Percentiles rank a stretch among this genome's conserved stretches.
Conservation (phyloP, 1,139 yeast genomes). For the Meyerozyma carpophila region DNA sequence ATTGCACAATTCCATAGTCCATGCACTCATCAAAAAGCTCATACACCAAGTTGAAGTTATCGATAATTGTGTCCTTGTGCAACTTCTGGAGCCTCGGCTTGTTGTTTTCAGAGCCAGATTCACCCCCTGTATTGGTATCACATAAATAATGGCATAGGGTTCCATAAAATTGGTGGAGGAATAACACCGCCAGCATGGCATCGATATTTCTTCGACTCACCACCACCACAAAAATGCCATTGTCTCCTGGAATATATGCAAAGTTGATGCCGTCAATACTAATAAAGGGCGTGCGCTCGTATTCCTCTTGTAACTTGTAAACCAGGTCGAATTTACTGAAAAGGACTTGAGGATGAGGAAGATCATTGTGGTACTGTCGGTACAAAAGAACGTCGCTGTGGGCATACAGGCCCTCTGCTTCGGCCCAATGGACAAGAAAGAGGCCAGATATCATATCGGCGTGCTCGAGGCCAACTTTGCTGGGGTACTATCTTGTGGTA, state of each 20-base stretch:
- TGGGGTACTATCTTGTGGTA: too few relatives aligned
- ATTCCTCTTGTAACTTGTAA: conserved; percentile 16
- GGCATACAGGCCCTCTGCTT: conserved; percentile 22
- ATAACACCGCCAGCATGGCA: conserved; percentile 39
- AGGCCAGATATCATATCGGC: conserved; percentile 32
- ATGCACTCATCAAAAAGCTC: conserved; percentile 43
- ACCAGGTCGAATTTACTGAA: conserved; percentile 23
- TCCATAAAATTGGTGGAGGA: conserved; percentile 28
- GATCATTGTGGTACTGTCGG: conserved; percentile 30
- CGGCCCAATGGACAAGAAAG: conserved; percentile 34
- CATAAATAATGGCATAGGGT: conserved; percentile 29
- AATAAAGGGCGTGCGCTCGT: conserved; percentile 28
- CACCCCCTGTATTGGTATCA: conserved; percentile 4
- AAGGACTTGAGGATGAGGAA: conserved; percentile 22
- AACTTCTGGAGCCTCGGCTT: background rate
- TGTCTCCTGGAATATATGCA: conserved; percentile 23
- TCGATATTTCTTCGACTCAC: conserved; percentile 29
- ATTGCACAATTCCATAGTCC: conserved; percentile 40
- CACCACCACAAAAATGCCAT: conserved; percentile 28
- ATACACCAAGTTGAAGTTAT: conserved; percentile 34
- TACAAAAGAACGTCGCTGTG: conserved; percentile 31
- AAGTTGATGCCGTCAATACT: conserved; percentile 25
- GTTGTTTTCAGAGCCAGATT: background rate
- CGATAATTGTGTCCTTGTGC: conserved; percentile 30
- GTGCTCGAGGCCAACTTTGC: background rate